These are phyloP conservation scores for Ormosia emarginata DNA, from an alignment of 306 rosid genomes.

Conservation along the genomic window DNA sequence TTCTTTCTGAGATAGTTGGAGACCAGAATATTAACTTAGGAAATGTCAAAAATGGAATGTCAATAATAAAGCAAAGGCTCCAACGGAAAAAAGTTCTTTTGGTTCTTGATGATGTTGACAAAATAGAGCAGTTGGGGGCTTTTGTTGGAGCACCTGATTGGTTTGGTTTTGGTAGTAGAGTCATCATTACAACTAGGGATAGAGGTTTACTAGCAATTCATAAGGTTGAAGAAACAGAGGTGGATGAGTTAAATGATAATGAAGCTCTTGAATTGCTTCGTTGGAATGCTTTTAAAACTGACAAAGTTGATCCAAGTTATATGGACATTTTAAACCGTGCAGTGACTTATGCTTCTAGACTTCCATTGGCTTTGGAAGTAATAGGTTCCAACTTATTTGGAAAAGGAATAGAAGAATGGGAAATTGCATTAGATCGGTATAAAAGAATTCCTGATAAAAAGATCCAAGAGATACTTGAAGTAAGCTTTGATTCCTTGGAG, in stretches of 20 bases:
- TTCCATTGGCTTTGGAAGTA: background rate
- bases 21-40: no score
- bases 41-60: no score
- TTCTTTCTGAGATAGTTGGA: no score
- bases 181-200: slow-evolving; percentile 5
- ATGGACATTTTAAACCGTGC: background rate
- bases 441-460: no score
- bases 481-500: no score
- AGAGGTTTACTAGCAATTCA: background rate
- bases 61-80: no score
- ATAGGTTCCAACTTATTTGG: background rate
- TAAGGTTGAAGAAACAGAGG: background rate
- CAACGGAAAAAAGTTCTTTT: no score
- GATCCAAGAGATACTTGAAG: no score
- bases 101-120: no score
- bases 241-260: background rate
- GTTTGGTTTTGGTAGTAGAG: background rate
- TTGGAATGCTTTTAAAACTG: slow-evolving; percentile 2
- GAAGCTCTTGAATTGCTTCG: slow-evolving; percentile 6
- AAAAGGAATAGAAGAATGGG: background rate
- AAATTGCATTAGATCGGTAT: background rate
- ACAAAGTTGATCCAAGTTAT: background rate
- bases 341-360: background rate
- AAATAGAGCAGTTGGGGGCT: no score
- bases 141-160: no score